Percentiles rank a stretch among this genome's conserved stretches.
Evolutionary conservation across 2,329 filamentous ascomycete species (phyloP).

Genomic region (Pseudogymnoascus sp.): DNA sequence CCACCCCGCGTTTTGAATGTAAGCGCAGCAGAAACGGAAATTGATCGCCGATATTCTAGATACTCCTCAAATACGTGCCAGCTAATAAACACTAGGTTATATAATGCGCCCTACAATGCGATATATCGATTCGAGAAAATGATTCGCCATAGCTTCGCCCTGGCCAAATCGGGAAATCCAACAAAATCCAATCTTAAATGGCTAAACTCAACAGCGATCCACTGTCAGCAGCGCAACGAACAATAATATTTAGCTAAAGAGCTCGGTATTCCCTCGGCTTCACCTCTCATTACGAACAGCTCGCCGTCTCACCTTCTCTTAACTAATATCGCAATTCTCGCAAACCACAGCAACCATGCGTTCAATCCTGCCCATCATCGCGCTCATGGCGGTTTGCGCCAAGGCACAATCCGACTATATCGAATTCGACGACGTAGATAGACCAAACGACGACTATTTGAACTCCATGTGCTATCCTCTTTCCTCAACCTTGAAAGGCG

Average conservation of each 20-base stretch:
- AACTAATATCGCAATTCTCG: not conserved
- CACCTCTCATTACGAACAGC: not conserved
- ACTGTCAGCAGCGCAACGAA: not conserved
- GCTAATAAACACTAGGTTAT: not conserved
- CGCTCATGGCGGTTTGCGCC: not conserved
- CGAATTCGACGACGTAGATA: not conserved
- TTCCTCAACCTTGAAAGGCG: not conserved
- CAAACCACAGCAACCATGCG: not conserved
- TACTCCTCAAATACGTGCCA: not conserved
- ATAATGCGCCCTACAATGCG: not conserved
- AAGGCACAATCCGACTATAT: too few relatives aligned
- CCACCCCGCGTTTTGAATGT: not conserved
- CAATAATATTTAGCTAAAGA: not conserved
- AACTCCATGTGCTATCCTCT: not conserved
- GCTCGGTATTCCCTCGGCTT: not conserved
- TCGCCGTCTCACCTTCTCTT: not conserved
- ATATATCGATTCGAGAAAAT: not conserved
- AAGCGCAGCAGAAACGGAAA: not conserved
- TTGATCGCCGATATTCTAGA: not conserved
- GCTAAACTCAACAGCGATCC: not conserved
- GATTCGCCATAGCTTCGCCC: not conserved
- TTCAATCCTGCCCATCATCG: not conserved
- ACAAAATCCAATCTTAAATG: not conserved
- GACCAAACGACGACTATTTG: not conserved
- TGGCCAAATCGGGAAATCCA: not conserved